Base-by-base conservation (phyloP, 2,329 filamentous ascomycete species). In the Parastagonospora avenae region DNA sequence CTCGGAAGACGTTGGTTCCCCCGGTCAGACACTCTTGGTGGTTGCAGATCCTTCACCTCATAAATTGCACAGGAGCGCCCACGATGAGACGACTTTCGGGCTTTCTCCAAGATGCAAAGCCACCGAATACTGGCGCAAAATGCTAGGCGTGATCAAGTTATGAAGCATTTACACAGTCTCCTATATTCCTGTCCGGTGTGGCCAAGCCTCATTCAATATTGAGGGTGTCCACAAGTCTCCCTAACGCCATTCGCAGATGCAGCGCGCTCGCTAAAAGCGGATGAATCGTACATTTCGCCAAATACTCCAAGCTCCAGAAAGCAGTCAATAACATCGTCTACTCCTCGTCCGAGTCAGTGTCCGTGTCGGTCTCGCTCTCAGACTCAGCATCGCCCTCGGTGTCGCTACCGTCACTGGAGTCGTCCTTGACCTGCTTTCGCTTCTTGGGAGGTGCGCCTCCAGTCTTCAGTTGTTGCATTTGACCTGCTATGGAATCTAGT, bases 381-480 rank as follows among this genome's bases (percentile, higher is more conserved):
- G 68, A 70, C 44, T 71, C 70, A n/a, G 78, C 80, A 42, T 83
- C 82, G 47, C 92, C 91, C 16, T 85, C 83, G 15, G 82, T 85
- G 58, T 85, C 82, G 66, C 82, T 85, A 50, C 82, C 82, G 39
- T 82, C 79, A 45, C 81, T 83, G n/a, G 84, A 87, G 40, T 88
- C 85, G 4, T 81, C 79, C 2, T 84, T 83, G 75, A 50, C 74
- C 69, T 79, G 82, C 70, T 80, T 80, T 71, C 81, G 84, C 64
- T 84, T 82, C 78, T 85, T 86, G 38, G 79, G 76, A 33, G 72
- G 60, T 19, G 74, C 76, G 28, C 70, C 79, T 28, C 85, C 89
- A 10, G 87, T 88, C 79, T 94, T 95, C 54, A 96, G 84, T 10
- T 89, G 88, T 56, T 87, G 87, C 90, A 96, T 94, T 76, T 96